These are phyloP conservation scores for Fagopyrum esculentum DNA, from an alignment of 148 eudicot genomes.

Conservation along the genomic window DNA sequence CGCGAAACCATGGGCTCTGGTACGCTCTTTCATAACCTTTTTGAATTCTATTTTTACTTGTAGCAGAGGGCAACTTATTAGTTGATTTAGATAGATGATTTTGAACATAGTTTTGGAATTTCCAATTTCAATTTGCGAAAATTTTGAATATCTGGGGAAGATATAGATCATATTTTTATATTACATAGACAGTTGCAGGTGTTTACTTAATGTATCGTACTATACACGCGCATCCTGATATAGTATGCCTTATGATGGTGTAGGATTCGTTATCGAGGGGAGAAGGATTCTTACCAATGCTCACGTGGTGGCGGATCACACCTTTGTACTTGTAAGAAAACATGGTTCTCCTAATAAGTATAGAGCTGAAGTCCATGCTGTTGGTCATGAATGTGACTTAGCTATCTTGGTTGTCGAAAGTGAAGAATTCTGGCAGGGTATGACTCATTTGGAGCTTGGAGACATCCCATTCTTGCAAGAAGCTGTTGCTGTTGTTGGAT, in stretches of 20 bases:
- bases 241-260: constrained; percentile 1
- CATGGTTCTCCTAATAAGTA: constrained; percentile 93
- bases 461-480: constrained; percentile 86
- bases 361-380: constrained; percentile 81
- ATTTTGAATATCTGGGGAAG: neutral
- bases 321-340: constrained; percentile 91
- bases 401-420: constrained; percentile 71
- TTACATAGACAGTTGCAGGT: neutral
- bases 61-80: neutral
- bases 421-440: constrained; percentile 96
- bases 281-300: constrained; percentile 92
- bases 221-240: neutral
- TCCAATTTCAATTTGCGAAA: neutral
- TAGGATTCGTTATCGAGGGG: constrained; percentile 85
- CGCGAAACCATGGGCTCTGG: constrained; percentile 94
- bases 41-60: neutral
- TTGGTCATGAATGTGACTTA: constrained; percentile 98
- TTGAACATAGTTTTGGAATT: neutral
- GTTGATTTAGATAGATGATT: neutral
- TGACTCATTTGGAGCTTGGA: constrained; percentile 74
- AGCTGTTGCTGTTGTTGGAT: constrained; percentile 97
- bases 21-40: constrained; percentile 7
- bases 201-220: neutral
- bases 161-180: neutral
- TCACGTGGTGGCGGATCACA: constrained; percentile 93